Evolutionary conservation across 2,329 filamentous ascomycete species (phyloP).

Genomic region (Trichoderma semiorbis): DNA sequence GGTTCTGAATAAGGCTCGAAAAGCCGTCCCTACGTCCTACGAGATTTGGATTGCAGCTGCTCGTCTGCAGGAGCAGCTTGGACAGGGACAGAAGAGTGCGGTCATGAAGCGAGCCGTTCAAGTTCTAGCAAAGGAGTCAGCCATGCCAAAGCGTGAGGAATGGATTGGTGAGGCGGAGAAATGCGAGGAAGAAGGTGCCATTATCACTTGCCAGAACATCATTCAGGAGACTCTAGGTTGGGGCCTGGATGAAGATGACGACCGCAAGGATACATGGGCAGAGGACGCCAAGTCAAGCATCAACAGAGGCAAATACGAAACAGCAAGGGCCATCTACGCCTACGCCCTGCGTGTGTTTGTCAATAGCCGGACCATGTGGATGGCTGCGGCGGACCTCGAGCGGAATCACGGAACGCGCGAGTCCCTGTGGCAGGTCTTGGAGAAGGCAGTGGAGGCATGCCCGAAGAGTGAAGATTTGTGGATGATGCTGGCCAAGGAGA

Average conservation of each 20-base stretch:
- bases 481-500: conserved; percentile 95
- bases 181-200: conserved; percentile 87
- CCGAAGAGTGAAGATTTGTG: conserved; percentile 88
- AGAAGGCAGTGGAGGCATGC: conserved; percentile 91
- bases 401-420: conserved; percentile 83
- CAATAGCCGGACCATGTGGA: conserved; percentile 83
- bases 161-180: conserved; percentile 95
- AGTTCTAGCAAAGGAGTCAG: conserved; percentile 81
- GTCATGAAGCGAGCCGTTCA: conserved; percentile 95
- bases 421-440: conserved; percentile 77
- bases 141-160: conserved; percentile 95
- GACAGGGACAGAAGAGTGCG: conserved; percentile 73
- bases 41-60: conserved; percentile 97
- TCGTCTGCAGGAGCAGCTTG: conserved; percentile 81
- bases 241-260: conserved; percentile 91
- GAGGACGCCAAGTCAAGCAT: conserved; percentile 86
- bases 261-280: conserved; percentile 93
- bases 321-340: conserved; percentile 87
- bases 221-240: conserved; percentile 91
- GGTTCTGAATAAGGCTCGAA: conserved; percentile 91
- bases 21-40: conserved; percentile 86
- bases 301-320: conserved; percentile 78
- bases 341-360: conserved; percentile 88
- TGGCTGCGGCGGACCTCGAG: conserved; percentile 86
- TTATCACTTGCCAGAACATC: conserved; percentile 83